Evolutionary conservation across 495 filamentous ascomycete species (phyloP), one percentile per base, ranked within the genome.

Genomic region (Umbilicaria muhlenbergii): DNA sequence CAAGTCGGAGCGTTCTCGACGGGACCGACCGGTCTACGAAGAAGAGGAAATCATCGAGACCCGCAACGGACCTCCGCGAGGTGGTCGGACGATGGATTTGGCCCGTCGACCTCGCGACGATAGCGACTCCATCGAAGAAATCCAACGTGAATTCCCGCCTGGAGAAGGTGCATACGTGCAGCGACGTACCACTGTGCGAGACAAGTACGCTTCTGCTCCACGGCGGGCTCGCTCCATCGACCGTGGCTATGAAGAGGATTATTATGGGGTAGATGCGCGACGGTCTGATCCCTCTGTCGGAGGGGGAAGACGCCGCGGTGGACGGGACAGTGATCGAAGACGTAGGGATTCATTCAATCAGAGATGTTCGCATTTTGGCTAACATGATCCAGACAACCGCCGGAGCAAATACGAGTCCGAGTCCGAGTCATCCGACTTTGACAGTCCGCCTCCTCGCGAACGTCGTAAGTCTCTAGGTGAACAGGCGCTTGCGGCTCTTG

Each of bases 391-490:
- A 70, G 65, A 55, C 44, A 53, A 65, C 43, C 65, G 60, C 49
- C 59, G 63, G 39, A 63, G 54, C 44, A 59, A 65, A 40, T 47
- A 54, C 35, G 46, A 52, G 11, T 62, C 60, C 5, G 55, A 58
- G 38, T 55, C 53, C 42, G 61, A 59, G 38, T 64, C 66, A 11
- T 56, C 58, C 7, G 44, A 43, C 34, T 66, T 63, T 49, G 62
- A 54, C 28, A 69, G 65, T 34, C 67, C 65, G 6, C 55, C 51
- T 10, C 66, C 63, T 24, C 54, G 61, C 17, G 21, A 62, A 59
- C 57, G 71, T 49, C 62, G 77, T 58, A 88, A 85, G 61, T 86
- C 81, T 38, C 63, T 84, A 42, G 71, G 81, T 37, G 81, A 86
- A 57, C 73, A 74, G 50, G 81, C 80, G 8, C 61, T 86, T 4